These are phyloP conservation scores for Lasiosphaeriaceae sp. DNA, from an alignment of 495 filamentous ascomycete genomes.

Conservation along the genomic window DNA sequence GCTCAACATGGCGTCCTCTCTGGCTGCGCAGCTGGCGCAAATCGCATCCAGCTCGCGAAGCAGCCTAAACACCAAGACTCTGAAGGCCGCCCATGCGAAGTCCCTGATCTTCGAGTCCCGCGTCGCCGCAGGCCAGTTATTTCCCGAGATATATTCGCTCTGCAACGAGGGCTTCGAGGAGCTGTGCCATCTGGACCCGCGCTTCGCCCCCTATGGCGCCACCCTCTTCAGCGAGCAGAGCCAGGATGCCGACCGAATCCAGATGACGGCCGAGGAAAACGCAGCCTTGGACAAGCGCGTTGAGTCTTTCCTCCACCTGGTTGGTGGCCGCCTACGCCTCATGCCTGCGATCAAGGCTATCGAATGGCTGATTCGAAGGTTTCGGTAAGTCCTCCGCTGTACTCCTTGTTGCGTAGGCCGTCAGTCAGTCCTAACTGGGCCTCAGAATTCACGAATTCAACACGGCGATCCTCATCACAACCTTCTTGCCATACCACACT, in stretches of 20 bases:
- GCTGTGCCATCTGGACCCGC: conserved; percentile 75
- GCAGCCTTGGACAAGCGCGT: conserved; percentile 70
- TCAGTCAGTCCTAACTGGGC: conserved; percentile 28
- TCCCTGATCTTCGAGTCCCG: conserved; percentile 85
- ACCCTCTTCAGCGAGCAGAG: conserved; percentile 89
- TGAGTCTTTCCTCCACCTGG: conserved; percentile 74
- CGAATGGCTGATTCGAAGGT: conserved; percentile 91
- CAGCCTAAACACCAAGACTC: conserved; percentile 81
- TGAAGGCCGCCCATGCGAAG: conserved; percentile 82
- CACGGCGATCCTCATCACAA: conserved; percentile 69
- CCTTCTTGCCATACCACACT: conserved; percentile 88
- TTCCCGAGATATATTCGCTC: conserved; percentile 79
- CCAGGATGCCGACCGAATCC: conserved; percentile 76
- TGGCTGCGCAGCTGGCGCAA: conserved; percentile 75
- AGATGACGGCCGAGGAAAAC: conserved; percentile 80
- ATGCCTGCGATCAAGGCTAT: conserved; percentile 84
- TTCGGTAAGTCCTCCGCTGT: too few species aligned
- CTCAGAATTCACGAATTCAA: conserved; percentile 88
- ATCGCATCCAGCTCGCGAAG: conserved; percentile 74
- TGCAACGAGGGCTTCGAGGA: conserved; percentile 87
- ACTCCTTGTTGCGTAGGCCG: background rate
- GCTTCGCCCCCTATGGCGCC: conserved; percentile 64
- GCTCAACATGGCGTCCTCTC: conserved; percentile 63
- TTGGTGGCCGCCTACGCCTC: conserved; percentile 69
- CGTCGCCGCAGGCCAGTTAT: conserved; percentile 78